A percentile compares a stretch with the other conserved stretches of the same genome.
These are phyloP conservation scores for Manihot esculenta DNA, from an alignment of 441 rosid species.

Conservation along the genomic window DNA sequence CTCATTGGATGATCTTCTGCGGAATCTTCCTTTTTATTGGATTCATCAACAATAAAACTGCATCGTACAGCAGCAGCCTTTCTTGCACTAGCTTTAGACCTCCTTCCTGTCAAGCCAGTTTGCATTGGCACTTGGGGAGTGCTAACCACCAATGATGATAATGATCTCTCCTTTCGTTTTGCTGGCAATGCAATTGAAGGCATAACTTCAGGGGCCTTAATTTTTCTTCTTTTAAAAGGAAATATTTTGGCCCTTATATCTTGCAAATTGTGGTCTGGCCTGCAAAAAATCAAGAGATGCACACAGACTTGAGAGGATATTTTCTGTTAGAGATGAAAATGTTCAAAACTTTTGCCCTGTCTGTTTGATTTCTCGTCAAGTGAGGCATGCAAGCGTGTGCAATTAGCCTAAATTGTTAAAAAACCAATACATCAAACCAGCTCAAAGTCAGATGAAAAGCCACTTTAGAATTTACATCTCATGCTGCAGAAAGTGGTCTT, in stretches of 20 bases:
- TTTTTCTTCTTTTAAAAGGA: slow-evolving; percentile 58
- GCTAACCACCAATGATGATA: slow-evolving; percentile 62
- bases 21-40: slow-evolving; percentile 46
- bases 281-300: slow-evolving; percentile 31
- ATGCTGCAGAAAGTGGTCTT: not conserved
- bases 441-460: slow-evolving; percentile 14
- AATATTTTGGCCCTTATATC: slow-evolving; percentile 66
- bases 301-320: not conserved
- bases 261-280: slow-evolving; percentile 77
- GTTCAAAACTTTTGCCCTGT: not conserved
- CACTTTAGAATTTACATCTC: not conserved
- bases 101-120: slow-evolving; percentile 56
- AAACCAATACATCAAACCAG: slow-evolving; percentile 9
- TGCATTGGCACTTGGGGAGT: slow-evolving; percentile 56
- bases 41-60: slow-evolving; percentile 35
- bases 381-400: not conserved
- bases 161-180: slow-evolving; percentile 69
- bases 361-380: not conserved
- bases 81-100: slow-evolving; percentile 50
- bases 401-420: not conserved
- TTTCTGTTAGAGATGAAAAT: not conserved
- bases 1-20: slow-evolving; percentile 40
- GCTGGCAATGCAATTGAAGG: slow-evolving; percentile 47
- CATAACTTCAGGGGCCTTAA: slow-evolving; percentile 49
- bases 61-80: slow-evolving; percentile 45